Base-by-base conservation (phyloP, 768 basidiomycete species). In the Leccinum longicurvipes region DNA sequence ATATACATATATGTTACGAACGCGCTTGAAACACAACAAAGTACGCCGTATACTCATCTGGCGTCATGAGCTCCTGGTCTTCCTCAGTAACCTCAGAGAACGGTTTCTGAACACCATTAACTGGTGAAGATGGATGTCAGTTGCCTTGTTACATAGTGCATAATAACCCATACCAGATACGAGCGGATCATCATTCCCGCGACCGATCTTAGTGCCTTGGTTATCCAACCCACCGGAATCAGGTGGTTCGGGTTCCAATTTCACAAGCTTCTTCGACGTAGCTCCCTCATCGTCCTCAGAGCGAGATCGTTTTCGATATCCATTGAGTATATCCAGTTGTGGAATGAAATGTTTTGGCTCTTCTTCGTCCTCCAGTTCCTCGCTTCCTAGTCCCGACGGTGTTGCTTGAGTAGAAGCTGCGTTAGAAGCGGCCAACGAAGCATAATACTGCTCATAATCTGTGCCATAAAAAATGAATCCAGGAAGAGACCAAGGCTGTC, bases 11-110 rank as follows among this genome's bases (percentile, higher is more conserved):
- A 32, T 50, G 23, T 56, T 65, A 71, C 42, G 63, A 62, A 50
- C 71, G 77, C 50, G 78, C 75, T 71, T 83, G 82, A 67, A 85
- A 76, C 57, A 91, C 76, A 62, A 89, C 83, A 66, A 86, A 92
- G 73, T 82, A 93, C 31, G 83, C 83, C 28, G 86, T 84, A 67
- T 96, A 96, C 72, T 97, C 94, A 54, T 95, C 94, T 2, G 91
- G 86, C 4, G 91, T 91, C 94, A 97, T 97, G 62, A 86, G 67
- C 47, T 93, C 94, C 64, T 93, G 88, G 67, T 95, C 88, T 61
- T 93, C 95, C 63, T 97, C 94, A 3, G 91, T 95, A 42, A 98
- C 83, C 59, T 86, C 78, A 4, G 86, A 89, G 63, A 90, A 87
- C 7, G 82, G 79, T 63, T 90, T 84, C 19, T 83, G 78, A 39